Conservation (phyloP, 495 filamentous ascomycete genomes). For the Zalerion maritima region DNA sequence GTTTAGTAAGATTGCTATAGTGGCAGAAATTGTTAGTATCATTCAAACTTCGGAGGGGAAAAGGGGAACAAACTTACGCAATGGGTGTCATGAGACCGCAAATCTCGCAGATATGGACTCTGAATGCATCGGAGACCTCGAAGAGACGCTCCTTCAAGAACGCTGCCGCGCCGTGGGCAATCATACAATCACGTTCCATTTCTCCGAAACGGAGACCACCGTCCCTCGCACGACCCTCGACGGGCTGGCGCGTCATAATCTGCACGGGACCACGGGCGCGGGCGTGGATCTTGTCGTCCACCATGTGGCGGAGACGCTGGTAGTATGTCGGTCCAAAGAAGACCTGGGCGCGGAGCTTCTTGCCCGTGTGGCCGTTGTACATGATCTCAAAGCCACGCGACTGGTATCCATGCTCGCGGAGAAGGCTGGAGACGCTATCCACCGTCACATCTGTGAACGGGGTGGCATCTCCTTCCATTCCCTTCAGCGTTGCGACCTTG, state of each 20-base stretch:
- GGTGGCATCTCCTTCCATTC: conserved; percentile 91
- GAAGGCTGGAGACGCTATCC: conserved; percentile 74
- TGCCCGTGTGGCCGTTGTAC: conserved; percentile 95
- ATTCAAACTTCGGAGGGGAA: conserved; percentile 1
- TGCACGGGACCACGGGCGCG: conserved; percentile 89
- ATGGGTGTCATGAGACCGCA: conserved; percentile 98
- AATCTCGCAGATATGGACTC: conserved; percentile 96
- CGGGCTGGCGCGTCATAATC: conserved; percentile 95
- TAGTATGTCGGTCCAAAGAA: conserved; percentile 99
- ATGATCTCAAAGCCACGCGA: conserved; percentile 94
- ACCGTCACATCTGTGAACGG: conserved; percentile 98
- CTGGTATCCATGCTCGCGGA: conserved; percentile 90
- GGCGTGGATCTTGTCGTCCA: conserved; percentile 99
- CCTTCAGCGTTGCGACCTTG: conserved; percentile 82
- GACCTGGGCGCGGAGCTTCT: conserved; percentile 82
- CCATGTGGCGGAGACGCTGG: conserved; percentile 97
- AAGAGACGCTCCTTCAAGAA: conserved; percentile 97
- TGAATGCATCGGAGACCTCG: conserved; percentile 94
- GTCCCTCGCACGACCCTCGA: conserved; percentile 93
- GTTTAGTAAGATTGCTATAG: conserved; percentile 79
- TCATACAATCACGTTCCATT: conserved; percentile 99
- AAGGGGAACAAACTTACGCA: conserved; percentile 55
- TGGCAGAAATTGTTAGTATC: conserved; percentile 14
- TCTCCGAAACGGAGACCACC: conserved; percentile 98
- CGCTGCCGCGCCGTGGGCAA: conserved; percentile 87